Evolutionary conservation across 2,329 filamentous ascomycete species (phyloP), one percentile per base, ranked within the genome.

Genomic region (Chaetomiaceae sp.): DNA sequence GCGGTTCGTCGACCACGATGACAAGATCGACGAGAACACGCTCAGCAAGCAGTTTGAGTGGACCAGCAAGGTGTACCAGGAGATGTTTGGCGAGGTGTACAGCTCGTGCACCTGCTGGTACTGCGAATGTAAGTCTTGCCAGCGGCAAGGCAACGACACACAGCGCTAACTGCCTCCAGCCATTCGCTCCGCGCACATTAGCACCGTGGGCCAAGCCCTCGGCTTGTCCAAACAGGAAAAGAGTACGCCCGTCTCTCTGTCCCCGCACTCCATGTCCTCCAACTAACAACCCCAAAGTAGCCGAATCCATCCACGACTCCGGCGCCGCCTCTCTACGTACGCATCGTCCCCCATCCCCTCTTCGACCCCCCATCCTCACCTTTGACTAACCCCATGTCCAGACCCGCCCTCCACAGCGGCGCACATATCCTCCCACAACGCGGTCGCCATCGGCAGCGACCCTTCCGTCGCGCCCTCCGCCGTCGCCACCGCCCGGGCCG

Each of bases 71-170:
- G 67, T 64, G 1, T 94, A 91, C 61, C 78, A 86, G 55, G 76
- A 78, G 22, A 63, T 68, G 12, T 89, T 77, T 54, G 66, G 69
- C 14, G 75, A 83, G 41, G 75, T 86, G 4, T 94, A 90, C 61
- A 83, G 77, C 1, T 83, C 86, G 62, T 91, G 86, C 57, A 86
- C 80, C 0, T 90, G 86, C 63, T 90, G 86, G 85, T 88, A 90
- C 62, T 94, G 88, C 65, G 87, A 93, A 64, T 75, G 68, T 67
- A 47, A 32, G 54, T 2, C 9, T 19, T 9, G 9, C 6, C n/a
- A 3, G 2, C 17, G 10, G n/a, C n/a, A n/a, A 7, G 12, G 14
- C 14, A 32, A 3, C 15, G 4, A 11, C 6, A n/a, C 29, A 3
- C 10, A n/a, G 2, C 4, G n/a, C 29, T 35, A 9, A 45, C 22